Base-by-base conservation (phyloP, 306 rosid species). In the Lathyrus oleraceus region DNA sequence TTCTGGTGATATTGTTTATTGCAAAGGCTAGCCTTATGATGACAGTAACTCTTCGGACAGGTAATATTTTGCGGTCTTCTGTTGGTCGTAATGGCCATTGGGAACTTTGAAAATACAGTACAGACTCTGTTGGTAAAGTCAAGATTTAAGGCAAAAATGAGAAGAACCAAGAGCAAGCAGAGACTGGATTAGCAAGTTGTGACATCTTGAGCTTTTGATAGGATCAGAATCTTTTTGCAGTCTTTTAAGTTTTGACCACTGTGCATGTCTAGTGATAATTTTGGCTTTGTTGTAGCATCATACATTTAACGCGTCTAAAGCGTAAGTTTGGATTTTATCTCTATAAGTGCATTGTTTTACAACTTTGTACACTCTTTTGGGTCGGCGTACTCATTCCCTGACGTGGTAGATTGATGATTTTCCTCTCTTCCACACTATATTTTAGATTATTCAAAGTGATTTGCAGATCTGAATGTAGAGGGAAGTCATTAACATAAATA, bases 141-240 rank as follows among this genome's bases (percentile, higher is more conserved):
- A 40, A 89, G 97, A 78, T 87, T 95, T 69, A 95, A 95, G 89
- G 99, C 99, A 44, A 95, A 95, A 87, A 91, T 95, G 96, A 91
- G 78, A 77, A 91, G 76, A 78, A 87, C 80, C 81, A 91, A 78
- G 88, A 95, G 97, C 91, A 95, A 84, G 88, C 96, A 89, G 76
- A 89, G 86, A 54, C 60, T 94, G 79, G 57, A 81, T 73, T 81
- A 77, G 80, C 68, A 69, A 63, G 52, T 63, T 79, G 76, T 62
- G 77, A 47, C 23, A 54, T 61, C 54, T 52, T 32, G 14, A 21
- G 38, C 70, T 62, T 71, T 71, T 56, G 32, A 11, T 82, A 78
- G 73, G 71, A 71, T 79, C 79, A 67, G 70, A 48, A 21, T 19
- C 59, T 78, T 74, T 72, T 74, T 44, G 57, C 72, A 65, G 69